Conservation (phyloP, 306 rosid species). For the Fagus sylvatica region DNA sequence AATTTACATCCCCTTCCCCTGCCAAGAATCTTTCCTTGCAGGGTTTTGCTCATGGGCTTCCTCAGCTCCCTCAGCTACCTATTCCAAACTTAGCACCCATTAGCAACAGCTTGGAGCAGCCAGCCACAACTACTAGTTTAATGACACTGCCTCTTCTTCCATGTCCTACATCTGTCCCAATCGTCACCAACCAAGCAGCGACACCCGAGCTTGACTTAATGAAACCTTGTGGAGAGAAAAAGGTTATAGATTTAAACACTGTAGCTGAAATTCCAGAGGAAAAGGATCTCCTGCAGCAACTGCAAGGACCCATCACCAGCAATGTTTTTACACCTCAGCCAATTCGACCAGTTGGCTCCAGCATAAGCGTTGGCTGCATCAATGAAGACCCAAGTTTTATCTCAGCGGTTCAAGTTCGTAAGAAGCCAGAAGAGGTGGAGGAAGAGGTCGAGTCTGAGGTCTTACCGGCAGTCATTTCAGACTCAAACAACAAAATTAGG, state of each 20-base stretch:
- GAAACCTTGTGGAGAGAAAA: slow-evolving; percentile 23
- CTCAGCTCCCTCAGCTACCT: slow-evolving; percentile 53
- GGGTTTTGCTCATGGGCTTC: slow-evolving; percentile 40
- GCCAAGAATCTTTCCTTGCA: slow-evolving; percentile 38
- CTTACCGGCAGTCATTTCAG: slow-evolving; percentile 74
- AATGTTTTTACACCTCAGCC: slow-evolving; percentile 73
- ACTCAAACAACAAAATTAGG: slow-evolving; percentile 73
- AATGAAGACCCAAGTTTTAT: slow-evolving; percentile 29
- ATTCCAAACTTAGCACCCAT: slow-evolving; percentile 27
- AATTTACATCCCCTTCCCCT: slow-evolving; percentile 30
- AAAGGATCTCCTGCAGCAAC: slow-evolving; percentile 61
- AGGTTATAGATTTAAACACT: slow-evolving; percentile 47
- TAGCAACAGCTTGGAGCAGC: slow-evolving; percentile 21
- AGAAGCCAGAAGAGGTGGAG: slow-evolving; percentile 61
- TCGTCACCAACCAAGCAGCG: slow-evolving; percentile 10
- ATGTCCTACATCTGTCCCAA: slow-evolving; percentile 24
- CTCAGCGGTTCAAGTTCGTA: slow-evolving; percentile 13
- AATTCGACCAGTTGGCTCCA: slow-evolving; percentile 75
- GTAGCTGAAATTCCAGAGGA: slow-evolving; percentile 57
- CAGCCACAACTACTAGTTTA: slow-evolving; percentile 13
- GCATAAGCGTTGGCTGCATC: slow-evolving; percentile 66
- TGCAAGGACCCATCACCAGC: slow-evolving; percentile 37
- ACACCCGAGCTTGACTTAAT: slow-evolving; percentile 29
- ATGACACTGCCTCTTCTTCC: slow-evolving; percentile 72
- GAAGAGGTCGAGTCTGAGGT: slow-evolving; percentile 63